Evolutionary conservation across 1,284 basidiomycete genomes (phyloP), one percentile per base, ranked within the genome.

Genomic region (Heterobasidion annosum): DNA sequence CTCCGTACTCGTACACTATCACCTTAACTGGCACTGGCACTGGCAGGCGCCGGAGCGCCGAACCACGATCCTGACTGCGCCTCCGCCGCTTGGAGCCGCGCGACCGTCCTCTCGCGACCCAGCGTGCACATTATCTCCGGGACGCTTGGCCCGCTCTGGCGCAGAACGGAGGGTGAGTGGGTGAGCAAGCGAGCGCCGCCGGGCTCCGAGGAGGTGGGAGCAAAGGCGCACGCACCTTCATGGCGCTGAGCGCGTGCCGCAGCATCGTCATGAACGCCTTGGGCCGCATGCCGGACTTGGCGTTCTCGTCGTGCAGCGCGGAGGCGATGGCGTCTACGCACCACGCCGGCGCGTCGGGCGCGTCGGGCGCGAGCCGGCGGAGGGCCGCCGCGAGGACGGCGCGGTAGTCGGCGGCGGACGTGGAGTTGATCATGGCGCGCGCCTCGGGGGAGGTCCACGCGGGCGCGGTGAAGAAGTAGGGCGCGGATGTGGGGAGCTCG

Each of bases 401-500:
- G 8, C 72, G 62, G 52, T 59, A 57, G n/a, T 54, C 55, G 12
- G 45, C 25, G 32, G 34, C 33, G 1, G 58, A 50, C 10, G 87
- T 64, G 1, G 69, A 68, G 44, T 69, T 68, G n/a, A 77, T 62
- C 74, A 93, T 82, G 8, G 66, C 64, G 45, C 69, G 63, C 0
- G 89, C 82, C 56, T 86, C 82, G 0, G 74, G 64, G 1, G 77
- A 73, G 1, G 67, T 58, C 55, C 83, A 76, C 54, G 84, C 72
- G 0, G 91, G 91, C 7, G 81, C 76, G 18, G 78, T 65, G 66
- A 93, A 96, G 68, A 94, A 83, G 67, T 85, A 93, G 0, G 85
- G 79, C 0, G 82, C 85, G 15, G 83, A 70, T 0, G 64, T 62
- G 0, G 86, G 78, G 48, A 94, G 76, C 56, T 93, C 89, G 45